Evolutionary conservation across 306 rosid genomes (phyloP), one percentile per base, ranked within the genome.

Genomic region (Senna siamea): DNA sequence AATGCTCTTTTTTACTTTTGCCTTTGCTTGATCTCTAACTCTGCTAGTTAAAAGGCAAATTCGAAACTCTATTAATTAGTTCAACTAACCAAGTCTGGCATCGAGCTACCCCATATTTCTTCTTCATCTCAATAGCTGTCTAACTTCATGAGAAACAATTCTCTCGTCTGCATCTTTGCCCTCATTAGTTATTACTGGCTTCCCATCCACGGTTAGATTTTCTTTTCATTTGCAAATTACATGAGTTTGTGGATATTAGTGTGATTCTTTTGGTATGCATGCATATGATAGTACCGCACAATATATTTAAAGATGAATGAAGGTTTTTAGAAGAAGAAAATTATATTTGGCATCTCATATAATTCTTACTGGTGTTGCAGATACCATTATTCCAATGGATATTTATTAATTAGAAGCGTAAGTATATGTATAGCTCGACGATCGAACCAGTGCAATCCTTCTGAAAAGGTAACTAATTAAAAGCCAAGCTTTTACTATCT

Each of bases 31-130:
- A 17, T 37, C 40, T 5, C 12, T 41, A 8, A 0, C 67, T 8
- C 6, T 18, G 4, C 41, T 26, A 15, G 62, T 76, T 22, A 67
- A 67, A 67, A 66, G 32, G 2, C 58, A 54, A 1, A 26, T 46
- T 0, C 69, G 4, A 62, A 62, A 46, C 61, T 30, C 48, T 26
- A 2, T 11, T n/a, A 8, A 5, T 55, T 1, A 17, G 56, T 35
- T 57, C 1, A 12, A 13, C 53, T 22, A 57, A 76, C 30, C 30
- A 26, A 26, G 74, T 66, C 66, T 56, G n/a, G 80, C 30, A 67
- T 66, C 74, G n/a, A n/a, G n/a, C n/a, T n/a, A n/a, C n/a, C n/a
- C n/a, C 14, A 13, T 12, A 41, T 23, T 40, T 65, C 30, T 52
- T 63, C 22, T 22, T 19, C 50, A 22, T 3, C 2, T 38, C 32